Conservation (phyloP, 768 basidiomycete genomes). For the Serendipita sp. region DNA sequence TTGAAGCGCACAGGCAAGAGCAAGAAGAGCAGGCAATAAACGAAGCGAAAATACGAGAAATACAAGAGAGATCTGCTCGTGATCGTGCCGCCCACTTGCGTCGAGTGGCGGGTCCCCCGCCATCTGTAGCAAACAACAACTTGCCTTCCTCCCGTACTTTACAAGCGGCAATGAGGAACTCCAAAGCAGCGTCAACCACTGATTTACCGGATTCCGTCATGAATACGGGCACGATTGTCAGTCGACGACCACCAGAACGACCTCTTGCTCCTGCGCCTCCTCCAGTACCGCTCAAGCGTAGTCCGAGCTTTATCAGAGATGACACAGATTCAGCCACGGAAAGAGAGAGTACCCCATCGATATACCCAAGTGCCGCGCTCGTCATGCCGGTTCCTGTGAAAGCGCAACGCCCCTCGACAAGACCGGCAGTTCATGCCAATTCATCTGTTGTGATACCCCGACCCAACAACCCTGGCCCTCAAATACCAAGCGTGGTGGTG, state of each 20-base stretch:
- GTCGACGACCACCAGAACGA: neutral
- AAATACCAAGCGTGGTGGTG: neutral
- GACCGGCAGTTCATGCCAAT: neutral
- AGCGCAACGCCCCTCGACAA: neutral
- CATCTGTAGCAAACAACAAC: neutral
- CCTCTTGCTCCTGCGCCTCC: neutral
- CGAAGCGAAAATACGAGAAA: neutral
- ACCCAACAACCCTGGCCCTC: neutral
- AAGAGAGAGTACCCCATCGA: neutral
- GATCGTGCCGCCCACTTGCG: neutral
- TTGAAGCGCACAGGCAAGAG: neutral
- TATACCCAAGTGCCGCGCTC: conserved; percentile 1
- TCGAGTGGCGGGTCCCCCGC: neutral
- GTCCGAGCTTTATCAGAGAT: neutral
- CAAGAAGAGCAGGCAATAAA: neutral
- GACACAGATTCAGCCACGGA: neutral
- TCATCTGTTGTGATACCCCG: neutral
- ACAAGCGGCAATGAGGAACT: neutral
- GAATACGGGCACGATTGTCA: neutral
- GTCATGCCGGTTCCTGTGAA: neutral
- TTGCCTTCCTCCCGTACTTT: neutral
- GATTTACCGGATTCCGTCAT: neutral
- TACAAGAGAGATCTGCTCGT: neutral
- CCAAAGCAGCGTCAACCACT: neutral
- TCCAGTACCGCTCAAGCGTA: neutral